Base-by-base conservation (phyloP, 2,329 filamentous ascomycete genomes). In the Penicillium hordei region DNA sequence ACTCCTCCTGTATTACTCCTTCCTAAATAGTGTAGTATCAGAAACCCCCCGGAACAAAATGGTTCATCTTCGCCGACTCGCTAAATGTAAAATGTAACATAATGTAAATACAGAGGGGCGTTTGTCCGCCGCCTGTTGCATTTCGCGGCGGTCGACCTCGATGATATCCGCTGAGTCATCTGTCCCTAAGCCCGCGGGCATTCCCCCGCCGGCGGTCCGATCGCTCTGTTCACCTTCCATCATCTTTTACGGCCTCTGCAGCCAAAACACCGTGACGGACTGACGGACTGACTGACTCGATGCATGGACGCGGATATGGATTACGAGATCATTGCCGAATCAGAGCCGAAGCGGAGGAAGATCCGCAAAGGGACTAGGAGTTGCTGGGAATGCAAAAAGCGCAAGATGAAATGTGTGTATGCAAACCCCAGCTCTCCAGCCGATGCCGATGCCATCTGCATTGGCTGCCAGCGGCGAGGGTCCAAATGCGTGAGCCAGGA, bases 401-500 rank as follows among this genome's bases (percentile, higher is more conserved):
- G 57, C 17, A 59, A 59, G 38, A 59, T 50, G 57, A 59, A 56
- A 45, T 59, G 57, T 38, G 52, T 48, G 3, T 61, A 19, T 42
- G 19, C 21, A 15, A 21, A 42, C 19, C 19, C 19, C 6, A 15
- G 5, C 39, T 42, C 39, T 42, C 39, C 39, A 42, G 39, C 21
- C 39, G 39, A 42, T 23, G 13, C 19, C 39, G 19, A 42, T 2
- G 12, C 40, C 4, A 48, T 57, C 6, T 68, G 66, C n/a, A 34
- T 53, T 29, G 55, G 59, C 4, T 68, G 65, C 42, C 52, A 55
- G 27, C 57, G 56, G 12, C 65, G 65, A 8, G 60, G 58, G 1
- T 52, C 52, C 6, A 60, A 54, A 40, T 83, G 82, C 55, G 64
- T 82, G 34, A 76, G 79, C 59, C 82, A 85, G 60, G 81, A 83